Conservation (phyloP, 2,329 filamentous ascomycete species). For the Arthrobotrys musiformis region DNA sequence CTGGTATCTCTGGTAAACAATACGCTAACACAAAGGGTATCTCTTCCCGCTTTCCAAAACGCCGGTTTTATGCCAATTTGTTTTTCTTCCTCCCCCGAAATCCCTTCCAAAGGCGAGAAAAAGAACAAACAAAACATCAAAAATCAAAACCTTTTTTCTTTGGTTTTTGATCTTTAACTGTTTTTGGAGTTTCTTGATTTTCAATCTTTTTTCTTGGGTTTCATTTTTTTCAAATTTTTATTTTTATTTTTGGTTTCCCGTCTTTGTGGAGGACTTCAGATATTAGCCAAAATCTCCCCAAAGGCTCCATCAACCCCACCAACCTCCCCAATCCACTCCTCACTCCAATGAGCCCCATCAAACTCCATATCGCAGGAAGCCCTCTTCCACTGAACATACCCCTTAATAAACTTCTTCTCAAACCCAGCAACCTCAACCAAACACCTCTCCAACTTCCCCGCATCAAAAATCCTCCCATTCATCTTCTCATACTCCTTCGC, state of each 20-base stretch:
- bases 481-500: slow-evolving; percentile 27
- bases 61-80: too few species aligned
- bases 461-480: slow-evolving; percentile 40
- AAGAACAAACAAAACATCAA: not conserved
- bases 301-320: slow-evolving; percentile 42
- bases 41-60: not conserved
- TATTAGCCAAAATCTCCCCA: slow-evolving; percentile 38
- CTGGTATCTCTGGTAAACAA: not conserved
- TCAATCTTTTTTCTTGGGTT: not conserved
- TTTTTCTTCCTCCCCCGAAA: too few species aligned
- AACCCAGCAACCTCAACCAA: slow-evolving; percentile 31
- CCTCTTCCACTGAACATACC: slow-evolving; percentile 46
- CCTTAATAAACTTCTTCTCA: slow-evolving; percentile 5
- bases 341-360: slow-evolving; percentile 50
- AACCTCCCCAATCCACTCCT: slow-evolving; percentile 45
- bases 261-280: not conserved
- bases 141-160: not conserved
- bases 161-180: too few species aligned
- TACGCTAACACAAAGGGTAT: not conserved
- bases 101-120: too few species aligned
- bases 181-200: not conserved
- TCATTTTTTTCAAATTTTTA: not conserved
- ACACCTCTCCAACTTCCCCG: slow-evolving; percentile 37
- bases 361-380: slow-evolving; percentile 5
- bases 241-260: not conserved